These are phyloP conservation scores for Uromyces viciae-fabae DNA, from an alignment of 1,284 basidiomycete species.

Conservation along the genomic window DNA sequence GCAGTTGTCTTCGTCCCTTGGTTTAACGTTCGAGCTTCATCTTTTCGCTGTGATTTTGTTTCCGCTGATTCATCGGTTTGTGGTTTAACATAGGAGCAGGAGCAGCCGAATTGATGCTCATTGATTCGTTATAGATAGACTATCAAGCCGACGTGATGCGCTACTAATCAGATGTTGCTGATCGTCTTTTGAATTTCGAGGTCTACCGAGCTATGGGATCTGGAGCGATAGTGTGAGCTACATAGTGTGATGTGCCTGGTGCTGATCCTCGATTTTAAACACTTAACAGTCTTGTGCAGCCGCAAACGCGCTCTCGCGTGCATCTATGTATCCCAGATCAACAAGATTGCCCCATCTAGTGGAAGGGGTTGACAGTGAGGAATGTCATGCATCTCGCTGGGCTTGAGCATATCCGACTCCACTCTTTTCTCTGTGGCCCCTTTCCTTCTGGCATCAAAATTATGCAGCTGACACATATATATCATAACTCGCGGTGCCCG, in stretches of 20 bases:
- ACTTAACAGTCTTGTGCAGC: conserved; percentile 2
- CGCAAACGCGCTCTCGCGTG: conserved; percentile 18
- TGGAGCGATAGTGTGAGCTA: background rate
- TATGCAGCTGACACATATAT: background rate
- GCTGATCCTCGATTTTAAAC: conserved; percentile 2
- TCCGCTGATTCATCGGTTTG: too few species aligned
- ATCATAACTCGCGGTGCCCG: background rate
- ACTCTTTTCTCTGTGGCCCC: conserved; percentile 11
- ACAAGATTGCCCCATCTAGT: conserved; percentile 31
- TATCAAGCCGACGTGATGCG: too few species aligned
- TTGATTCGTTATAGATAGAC: too few species aligned
- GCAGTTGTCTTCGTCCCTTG: too few species aligned
- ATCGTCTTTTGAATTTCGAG: background rate
- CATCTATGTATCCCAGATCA: conserved; percentile 15
- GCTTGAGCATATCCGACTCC: conserved; percentile 10
- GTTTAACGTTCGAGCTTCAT: too few species aligned
- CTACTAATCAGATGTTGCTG: conserved; percentile 6
- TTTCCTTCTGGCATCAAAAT: conserved; percentile 19
- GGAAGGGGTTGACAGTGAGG: conserved; percentile 22
- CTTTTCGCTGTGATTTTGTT: too few species aligned
- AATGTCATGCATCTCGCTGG: conserved; percentile 19
- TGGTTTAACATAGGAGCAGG: too few species aligned
- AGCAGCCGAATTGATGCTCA: too few species aligned
- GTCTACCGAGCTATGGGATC: background rate
- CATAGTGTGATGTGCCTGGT: background rate